Base-by-base conservation (phyloP, 352 stramenopile genomes). In the Ochromonadaceae sp. region DNA sequence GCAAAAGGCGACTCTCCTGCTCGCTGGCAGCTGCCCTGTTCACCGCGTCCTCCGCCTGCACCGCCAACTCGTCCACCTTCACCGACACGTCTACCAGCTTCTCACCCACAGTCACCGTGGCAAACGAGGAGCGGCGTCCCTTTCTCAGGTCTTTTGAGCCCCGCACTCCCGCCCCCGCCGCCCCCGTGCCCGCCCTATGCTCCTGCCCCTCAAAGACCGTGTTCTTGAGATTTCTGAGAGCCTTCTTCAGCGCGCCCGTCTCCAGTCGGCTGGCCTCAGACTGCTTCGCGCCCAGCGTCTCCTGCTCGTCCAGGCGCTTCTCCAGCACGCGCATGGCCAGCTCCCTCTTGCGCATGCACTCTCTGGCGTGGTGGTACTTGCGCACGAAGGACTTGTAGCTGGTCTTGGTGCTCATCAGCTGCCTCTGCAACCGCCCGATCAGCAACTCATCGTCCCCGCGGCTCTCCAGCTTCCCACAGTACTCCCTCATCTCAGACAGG, bases 401-500 rank as follows among this genome's bases (percentile, higher is more conserved):
- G 17, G 66, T 59, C 62, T 85, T 90, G n/a, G 90, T 81, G n/a
- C 86, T 76, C 66, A 88, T 77, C 17, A 95, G 70, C 66, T 92
- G 79, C 32, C 86, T 77, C 67, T 95, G 87, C 14, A 95, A 71
- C 55, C 80, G 72, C 0, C 82, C 87, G 38, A 95, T 87, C 34
- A 93, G 76, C 2, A 83, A 76, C 42, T 92, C 83, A 67, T 95
- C 87, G 65, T 93, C 86, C 1, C 75, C 87, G 0, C 80, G 74
- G 0, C 72, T 76, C 59, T 86, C 84, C 15, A 90, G 67, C 35
- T 92, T 77, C 3, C 72, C 70, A 5, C 85, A 58, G 12, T 81
- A 76, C 2, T 86, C 73, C 34, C 85, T 74, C 28, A 85, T 67
- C 32, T 84, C 71, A 1, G 83, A 71, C 9, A 76, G 61, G 31